These are phyloP conservation scores for Lactarius vividus DNA, from an alignment of 768 basidiomycete genomes.

Conservation along the genomic window DNA sequence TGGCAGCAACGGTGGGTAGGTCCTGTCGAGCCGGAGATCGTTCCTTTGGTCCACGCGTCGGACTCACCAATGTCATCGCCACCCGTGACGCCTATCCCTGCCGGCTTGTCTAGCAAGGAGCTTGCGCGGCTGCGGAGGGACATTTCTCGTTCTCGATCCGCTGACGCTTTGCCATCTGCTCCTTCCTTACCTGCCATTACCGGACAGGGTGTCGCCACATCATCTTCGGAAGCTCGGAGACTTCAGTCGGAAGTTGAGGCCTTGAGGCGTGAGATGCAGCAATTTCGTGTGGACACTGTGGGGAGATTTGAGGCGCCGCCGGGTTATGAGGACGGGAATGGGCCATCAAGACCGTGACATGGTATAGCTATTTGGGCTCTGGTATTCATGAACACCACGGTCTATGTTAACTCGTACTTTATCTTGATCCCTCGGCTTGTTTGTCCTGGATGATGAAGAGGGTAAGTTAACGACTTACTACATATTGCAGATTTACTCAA, in stretches of 20 bases:
- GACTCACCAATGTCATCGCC: background rate
- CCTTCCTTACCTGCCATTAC: background rate
- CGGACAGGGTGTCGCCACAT: background rate
- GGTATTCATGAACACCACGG: no score
- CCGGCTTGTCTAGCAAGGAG: constrained; percentile 18
- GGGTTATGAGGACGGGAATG: constrained; percentile 22
- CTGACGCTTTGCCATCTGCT: background rate
- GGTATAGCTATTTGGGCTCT: no score
- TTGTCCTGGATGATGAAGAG: no score
- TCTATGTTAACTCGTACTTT: no score
- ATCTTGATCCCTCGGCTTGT: no score
- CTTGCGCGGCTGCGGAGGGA: constrained; percentile 13
- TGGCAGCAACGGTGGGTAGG: background rate
- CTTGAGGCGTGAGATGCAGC: constrained; percentile 31
- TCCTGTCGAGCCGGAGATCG: background rate
- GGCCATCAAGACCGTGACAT: no score
- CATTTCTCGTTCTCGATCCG: background rate
- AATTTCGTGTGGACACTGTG: constrained; percentile 27
- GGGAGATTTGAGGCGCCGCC: constrained; percentile 30
- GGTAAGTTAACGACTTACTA: no score
- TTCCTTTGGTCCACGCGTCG: background rate
- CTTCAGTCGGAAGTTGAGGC: constrained; percentile 32
- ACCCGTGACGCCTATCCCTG: background rate
- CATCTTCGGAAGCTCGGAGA: background rate
- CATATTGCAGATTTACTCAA: no score